Evolutionary conservation across 1,284 basidiomycete species (phyloP), one percentile per base, ranked within the genome.

Genomic region (Pseudozyma sp.): DNA sequence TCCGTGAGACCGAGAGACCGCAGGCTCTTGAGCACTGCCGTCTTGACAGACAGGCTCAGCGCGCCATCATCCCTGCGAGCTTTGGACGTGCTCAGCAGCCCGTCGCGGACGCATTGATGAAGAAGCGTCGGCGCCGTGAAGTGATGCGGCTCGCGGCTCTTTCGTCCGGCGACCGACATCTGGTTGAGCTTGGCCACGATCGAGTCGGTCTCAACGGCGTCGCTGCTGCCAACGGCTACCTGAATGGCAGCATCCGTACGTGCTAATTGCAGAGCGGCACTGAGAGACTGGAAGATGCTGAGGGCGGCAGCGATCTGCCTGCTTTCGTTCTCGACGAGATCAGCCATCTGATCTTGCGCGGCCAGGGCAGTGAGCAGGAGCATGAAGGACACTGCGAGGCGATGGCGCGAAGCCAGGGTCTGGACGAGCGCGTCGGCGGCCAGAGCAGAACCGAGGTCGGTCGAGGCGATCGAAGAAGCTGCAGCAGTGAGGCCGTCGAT

Each of bases 141-240:
- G 30, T 74, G 71, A 42, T 68, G 70, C 13, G 61, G 70, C 43
- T 68, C 61, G 31, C 71, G 71, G 37, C 66, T 68, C 58, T 64
- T 63, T 34, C 72, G 59, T 19, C 72, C 72, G 8, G 59, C 68
- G 7, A 75, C 72, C 49, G 67, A 70, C 68, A 75, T 67, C 44
- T 67, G 67, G 34, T 68, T 69, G 39, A 75, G 68, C 54, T 63
- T 57, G 16, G 67, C 72, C 11, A 69, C 72, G 39, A 75, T 70
- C 34, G 67, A 70, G 42, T 70, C 72, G 7, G 59, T 52, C 30
- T 69, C 66, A 19, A 52, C 66, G 14, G 42, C 31, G 17, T 56
- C 66, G 10, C 9, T 46, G 13, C 47, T 35, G 31, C 46, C 52
- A 35, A 49, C 49, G 5, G 53, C 57, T 3, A 75, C 54, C 35